Evolutionary conservation across 345 rosid genomes (phyloP).

Genomic region (Euclidium syriacum): DNA sequence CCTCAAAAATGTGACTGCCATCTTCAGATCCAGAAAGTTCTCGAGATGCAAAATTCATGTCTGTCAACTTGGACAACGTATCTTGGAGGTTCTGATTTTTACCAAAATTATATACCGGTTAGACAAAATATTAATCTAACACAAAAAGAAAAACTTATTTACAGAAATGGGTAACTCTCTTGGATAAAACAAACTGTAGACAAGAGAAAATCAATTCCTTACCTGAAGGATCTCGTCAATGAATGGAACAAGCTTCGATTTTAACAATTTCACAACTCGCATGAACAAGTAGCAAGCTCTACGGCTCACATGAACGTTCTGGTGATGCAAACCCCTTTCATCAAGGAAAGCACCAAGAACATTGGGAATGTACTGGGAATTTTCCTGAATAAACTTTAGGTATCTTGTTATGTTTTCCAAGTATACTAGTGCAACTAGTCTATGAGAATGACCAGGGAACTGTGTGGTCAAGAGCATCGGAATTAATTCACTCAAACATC

Average conservation of each 20-base stretch:
- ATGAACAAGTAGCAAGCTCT: constrained; percentile 91
- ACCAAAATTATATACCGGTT: constrained; percentile 9
- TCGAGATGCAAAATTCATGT: constrained; percentile 40
- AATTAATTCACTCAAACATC: constrained; percentile 64
- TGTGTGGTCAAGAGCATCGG: constrained; percentile 66
- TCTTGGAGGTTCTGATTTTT: constrained; percentile 73
- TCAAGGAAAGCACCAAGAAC: constrained; percentile 86
- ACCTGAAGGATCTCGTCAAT: constrained; percentile 90
- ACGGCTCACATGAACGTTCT: constrained; percentile 64
- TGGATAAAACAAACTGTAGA: neutral
- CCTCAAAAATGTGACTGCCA: constrained; percentile 91
- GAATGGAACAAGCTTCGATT: constrained; percentile 84
- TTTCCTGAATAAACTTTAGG: constrained; percentile 77
- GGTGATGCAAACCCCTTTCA: constrained; percentile 93
- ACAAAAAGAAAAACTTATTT: neutral
- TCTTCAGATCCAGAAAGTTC: constrained; percentile 70
- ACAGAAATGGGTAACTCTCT: neutral
- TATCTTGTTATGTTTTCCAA: constrained; percentile 80
- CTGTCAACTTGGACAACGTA: constrained; percentile 59
- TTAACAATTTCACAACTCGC: constrained; percentile 79
- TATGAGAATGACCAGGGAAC: constrained; percentile 82
- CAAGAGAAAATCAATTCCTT: neutral
- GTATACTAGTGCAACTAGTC: constrained; percentile 82
- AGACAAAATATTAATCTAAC: neutral
- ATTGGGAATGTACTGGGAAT: constrained; percentile 57